Conservation (phyloP, 257 asterid species). For the Solanum peruvianum region DNA sequence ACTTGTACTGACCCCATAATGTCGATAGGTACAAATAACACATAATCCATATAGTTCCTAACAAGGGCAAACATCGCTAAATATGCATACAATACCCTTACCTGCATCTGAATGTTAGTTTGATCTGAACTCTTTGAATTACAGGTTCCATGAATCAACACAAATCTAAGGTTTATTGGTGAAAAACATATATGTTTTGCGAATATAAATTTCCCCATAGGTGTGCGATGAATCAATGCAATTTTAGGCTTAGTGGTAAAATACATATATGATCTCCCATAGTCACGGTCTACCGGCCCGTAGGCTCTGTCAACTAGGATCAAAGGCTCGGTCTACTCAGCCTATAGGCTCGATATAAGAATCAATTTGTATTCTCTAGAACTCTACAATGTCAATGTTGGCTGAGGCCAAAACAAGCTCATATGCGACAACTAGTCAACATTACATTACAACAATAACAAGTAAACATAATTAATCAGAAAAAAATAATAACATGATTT, state of each 20-base stretch:
- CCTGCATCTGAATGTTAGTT: fast-evolving
- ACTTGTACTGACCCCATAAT: too few relatives aligned
- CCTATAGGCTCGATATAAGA: neutral
- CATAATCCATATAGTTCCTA: too few relatives aligned
- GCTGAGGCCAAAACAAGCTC: neutral
- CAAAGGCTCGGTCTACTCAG: neutral
- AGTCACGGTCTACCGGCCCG: neutral
- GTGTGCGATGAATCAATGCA: too few relatives aligned
- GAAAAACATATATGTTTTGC: too few relatives aligned
- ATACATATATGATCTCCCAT: neutral
- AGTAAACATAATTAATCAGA: neutral
- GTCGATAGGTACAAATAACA: too few relatives aligned
- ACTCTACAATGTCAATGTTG: neutral
- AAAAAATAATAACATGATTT: neutral
- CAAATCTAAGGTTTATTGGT: too few relatives aligned
- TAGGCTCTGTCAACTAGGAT: neutral
- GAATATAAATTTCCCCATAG: too few relatives aligned
- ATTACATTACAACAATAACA: neutral
- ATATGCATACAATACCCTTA: too few relatives aligned
- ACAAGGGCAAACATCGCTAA: too few relatives aligned
- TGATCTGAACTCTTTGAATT: too few relatives aligned
- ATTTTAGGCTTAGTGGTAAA: too few relatives aligned
- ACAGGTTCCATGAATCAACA: too few relatives aligned
- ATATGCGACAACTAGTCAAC: neutral
- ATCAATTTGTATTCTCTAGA: neutral